A percentile compares a stretch with the other conserved stretches of the same genome.
phyloP scores from a whole-genome alignment of 2,329 filamentous ascomycete genomes.

The Plenodomus tracheiphilus region DNA sequence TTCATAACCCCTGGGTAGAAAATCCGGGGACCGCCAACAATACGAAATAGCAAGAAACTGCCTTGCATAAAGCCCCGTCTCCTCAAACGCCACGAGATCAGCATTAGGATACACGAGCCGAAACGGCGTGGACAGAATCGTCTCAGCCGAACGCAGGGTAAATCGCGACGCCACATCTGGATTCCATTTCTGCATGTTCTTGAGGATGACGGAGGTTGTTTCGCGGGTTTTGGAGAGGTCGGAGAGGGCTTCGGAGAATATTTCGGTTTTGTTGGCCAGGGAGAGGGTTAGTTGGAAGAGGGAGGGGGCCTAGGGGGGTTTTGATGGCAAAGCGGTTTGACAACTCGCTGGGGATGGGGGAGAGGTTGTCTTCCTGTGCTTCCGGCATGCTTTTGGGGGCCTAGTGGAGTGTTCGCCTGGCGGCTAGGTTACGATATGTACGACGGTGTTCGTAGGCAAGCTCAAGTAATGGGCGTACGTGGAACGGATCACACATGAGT shows the following conservation, averaged over 20 bases:
- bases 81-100: slow-evolving; percentile 2
- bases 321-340: background rate
- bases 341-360: background rate
- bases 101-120: slow-evolving; percentile 11
- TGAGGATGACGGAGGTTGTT: slow-evolving; percentile 1
- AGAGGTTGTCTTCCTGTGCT: background rate
- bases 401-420: too few species aligned
- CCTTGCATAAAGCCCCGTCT: slow-evolving; percentile 6
- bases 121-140: slow-evolving; percentile 12
- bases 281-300: background rate
- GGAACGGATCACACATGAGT: too few species aligned
- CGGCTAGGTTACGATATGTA: too few species aligned
- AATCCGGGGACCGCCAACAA: slow-evolving; percentile 14
- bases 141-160: slow-evolving; percentile 1
- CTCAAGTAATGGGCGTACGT: too few species aligned
- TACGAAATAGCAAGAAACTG: slow-evolving; percentile 18
- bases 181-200: slow-evolving; percentile 7
- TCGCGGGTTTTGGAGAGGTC: background rate
- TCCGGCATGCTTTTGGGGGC: background rate
- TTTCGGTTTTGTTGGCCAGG: background rate
- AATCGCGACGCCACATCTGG: slow-evolving; percentile 1
- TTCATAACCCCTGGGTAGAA: slow-evolving; percentile 6
- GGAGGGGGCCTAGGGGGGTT: background rate
- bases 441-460: too few species aligned
- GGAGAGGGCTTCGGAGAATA: background rate